Evolutionary conservation across 2,329 filamentous ascomycete species (phyloP).

Genomic region (Fusarium siculi): DNA sequence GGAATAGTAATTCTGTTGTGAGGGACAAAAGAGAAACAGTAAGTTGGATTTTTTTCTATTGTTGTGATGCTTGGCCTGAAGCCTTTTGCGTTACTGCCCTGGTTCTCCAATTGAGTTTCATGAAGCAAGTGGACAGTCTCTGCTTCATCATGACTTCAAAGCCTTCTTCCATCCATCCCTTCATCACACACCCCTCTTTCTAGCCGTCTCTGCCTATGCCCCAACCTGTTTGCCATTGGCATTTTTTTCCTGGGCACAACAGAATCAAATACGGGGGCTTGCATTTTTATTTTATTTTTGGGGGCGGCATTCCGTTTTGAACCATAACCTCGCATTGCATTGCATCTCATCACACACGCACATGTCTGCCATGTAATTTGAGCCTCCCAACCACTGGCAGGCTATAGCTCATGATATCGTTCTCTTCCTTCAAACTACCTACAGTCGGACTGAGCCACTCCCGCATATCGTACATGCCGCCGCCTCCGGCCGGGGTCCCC

Average conservation of each 20-base stretch:
- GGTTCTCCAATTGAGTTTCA: conserved; percentile 3
- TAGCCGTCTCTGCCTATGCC: conserved; percentile 28
- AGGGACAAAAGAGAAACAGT: conserved; percentile 14
- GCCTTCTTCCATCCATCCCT: conserved; percentile 23
- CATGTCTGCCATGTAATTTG: conserved; percentile 32
- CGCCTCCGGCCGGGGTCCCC: conserved; percentile 18
- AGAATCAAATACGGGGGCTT: conserved; percentile 25
- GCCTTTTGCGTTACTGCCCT: background rate
- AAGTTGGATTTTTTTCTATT: conserved; percentile 13
- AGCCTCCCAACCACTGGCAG: conserved; percentile 32
- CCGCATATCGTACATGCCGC: conserved; percentile 39
- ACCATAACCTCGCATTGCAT: conserved; percentile 1
- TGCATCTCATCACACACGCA: conserved; percentile 14
- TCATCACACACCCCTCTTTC: conserved; percentile 23
- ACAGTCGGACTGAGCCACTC: conserved; percentile 37
- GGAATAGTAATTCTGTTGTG: conserved; percentile 22
- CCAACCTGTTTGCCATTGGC: conserved; percentile 30
- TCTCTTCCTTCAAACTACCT: conserved; percentile 5
- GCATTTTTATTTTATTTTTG: conserved; percentile 3
- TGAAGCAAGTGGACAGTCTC: conserved; percentile 3
- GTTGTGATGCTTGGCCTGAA: background rate
- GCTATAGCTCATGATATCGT: conserved; percentile 31
- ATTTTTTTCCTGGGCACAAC: conserved; percentile 25
- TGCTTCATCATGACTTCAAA: conserved; percentile 28
- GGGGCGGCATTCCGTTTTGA: conserved; percentile 32